Evolutionary conservation across 495 filamentous ascomycete species (phyloP), one percentile per base, ranked within the genome.

Genomic region (Copromyces sp.): DNA sequence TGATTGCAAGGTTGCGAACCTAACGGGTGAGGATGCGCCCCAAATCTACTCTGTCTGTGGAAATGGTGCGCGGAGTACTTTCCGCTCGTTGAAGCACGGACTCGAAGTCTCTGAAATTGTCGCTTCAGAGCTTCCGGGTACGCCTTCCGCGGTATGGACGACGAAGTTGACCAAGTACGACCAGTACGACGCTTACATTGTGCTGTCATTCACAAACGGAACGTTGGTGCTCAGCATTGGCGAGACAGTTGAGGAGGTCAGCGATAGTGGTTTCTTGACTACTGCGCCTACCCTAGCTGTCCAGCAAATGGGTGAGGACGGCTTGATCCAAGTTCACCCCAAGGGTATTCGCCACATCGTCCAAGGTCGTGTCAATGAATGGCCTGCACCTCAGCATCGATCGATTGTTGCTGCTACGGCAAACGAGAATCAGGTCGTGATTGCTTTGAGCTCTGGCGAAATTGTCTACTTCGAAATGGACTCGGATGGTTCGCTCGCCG

Each of bases 391-490:
- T 0, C 91, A 95, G 76, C 94, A 98, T 82, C 90, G 95, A 5
- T 94, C 94, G 2, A 97, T 99, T 75, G 93, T 97, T 44, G 94
- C 96, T n/a, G 95, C 94, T 39, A 90, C 95, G 5, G 94, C 95
- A 9, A 99, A 99, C 76, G 90, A 95, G 73, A 89, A 92, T 53
- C 95, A 99, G 81, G 93, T 98, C 32, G 94, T 94, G 0, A 90
- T 99, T 47, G 95, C 95, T 17, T 83, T 99, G 42, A 97, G 94
- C 77, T 97, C 94, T 16, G 93, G 94, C 12, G 95, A 99, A 79
- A 95, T 99, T 71, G 93, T 95, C 24, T 98, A 98, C 78, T 99
- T 99, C 75, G 96, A 98, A 80, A 93, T 97, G 90, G 96, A 97
- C 78, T 86, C 88, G 3, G 94, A 98, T 82, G 94, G 94, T 11